These are phyloP conservation scores for Thamnidium elegans DNA, from an alignment of 192 early-diverging fungal genomes.

Conservation along the genomic window DNA sequence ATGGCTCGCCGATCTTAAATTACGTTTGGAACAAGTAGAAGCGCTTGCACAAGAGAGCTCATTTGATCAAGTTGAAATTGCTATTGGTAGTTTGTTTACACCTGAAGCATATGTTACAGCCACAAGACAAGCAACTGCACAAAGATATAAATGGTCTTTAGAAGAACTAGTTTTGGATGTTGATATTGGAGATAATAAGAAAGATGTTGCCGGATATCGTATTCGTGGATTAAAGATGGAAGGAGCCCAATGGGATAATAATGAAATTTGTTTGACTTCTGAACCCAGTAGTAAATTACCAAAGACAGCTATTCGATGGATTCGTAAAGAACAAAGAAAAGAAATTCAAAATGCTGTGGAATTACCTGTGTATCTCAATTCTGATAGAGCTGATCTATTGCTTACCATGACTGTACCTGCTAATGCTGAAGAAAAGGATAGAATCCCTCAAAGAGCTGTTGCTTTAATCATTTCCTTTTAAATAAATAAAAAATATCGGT, in stretches of 20 bases:
- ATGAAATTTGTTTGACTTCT: conserved; percentile 31
- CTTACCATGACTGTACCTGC: conserved; percentile 48
- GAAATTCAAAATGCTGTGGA: conserved; percentile 9
- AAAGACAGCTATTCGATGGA: conserved; percentile 42
- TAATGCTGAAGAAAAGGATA: conserved; percentile 35
- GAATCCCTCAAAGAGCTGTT: conserved; percentile 55
- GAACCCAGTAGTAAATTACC: conserved; percentile 30
- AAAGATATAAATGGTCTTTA: conserved; percentile 69
- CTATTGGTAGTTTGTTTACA: conserved; percentile 83
- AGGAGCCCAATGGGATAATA: conserved; percentile 47
- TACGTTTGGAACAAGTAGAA: conserved; percentile 63
- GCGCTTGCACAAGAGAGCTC: conserved; percentile 41
- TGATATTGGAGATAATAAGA: conserved; percentile 28
- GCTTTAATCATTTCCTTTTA: conserved; percentile 45
- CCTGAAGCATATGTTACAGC: conserved; percentile 93
- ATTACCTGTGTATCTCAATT: conserved; percentile 68
- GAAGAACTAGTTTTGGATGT: conserved; percentile 72
- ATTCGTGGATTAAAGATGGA: conserved; percentile 44
- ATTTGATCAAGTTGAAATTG: conserved; percentile 51
- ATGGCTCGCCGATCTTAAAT: conserved; percentile 75
- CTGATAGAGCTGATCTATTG: conserved; percentile 56
- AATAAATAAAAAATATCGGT: neutral
- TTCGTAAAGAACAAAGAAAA: conserved; percentile 18
- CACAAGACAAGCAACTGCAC: conserved; percentile 81
- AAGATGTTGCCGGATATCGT: conserved; percentile 23